Evolutionary conservation across 352 stramenopile species (phyloP).

Genomic region (Phytopythium vexans): DNA sequence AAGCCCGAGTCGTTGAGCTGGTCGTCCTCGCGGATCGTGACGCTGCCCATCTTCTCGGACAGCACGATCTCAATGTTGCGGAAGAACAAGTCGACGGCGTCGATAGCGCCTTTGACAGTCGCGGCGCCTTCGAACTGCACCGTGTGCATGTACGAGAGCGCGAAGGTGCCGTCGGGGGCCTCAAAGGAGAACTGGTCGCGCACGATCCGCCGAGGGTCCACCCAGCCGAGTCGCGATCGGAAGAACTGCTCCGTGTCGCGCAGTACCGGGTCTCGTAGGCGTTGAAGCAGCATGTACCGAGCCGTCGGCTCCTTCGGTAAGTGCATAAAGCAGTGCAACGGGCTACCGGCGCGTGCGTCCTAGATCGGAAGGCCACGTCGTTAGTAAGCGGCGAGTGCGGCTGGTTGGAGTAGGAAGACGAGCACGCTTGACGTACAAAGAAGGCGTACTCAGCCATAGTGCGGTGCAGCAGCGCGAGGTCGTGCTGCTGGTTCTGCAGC

Average conservation of each 20-base stretch:
- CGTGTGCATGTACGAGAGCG: slow-evolving; percentile 27
- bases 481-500: slow-evolving; percentile 18
- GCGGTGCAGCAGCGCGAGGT: slow-evolving; percentile 16
- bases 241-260: slow-evolving; percentile 22
- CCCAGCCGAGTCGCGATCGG: slow-evolving; percentile 22
- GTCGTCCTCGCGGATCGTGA: slow-evolving; percentile 28
- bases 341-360: slow-evolving; percentile 4
- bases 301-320: slow-evolving; percentile 13
- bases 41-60: slow-evolving; percentile 21
- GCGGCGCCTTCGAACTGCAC: slow-evolving; percentile 15
- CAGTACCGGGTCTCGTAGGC: slow-evolving; percentile 24
- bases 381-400: too few species aligned
- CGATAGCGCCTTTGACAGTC: slow-evolving; percentile 20
- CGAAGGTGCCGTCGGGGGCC: slow-evolving; percentile 23
- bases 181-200: slow-evolving; percentile 13
- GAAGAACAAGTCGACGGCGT: slow-evolving; percentile 14
- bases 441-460: slow-evolving; percentile 13
- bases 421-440: slow-evolving; percentile 4
- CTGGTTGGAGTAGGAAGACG: too few species aligned
- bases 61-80: slow-evolving; percentile 27
- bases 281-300: slow-evolving; percentile 16
- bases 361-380: too few species aligned
- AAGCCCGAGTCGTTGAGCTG: slow-evolving; percentile 10
- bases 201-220: slow-evolving; percentile 15
- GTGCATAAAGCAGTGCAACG: slow-evolving; percentile 23